Evolutionary conservation across 768 basidiomycete species (phyloP), one percentile per base, ranked within the genome.

Genomic region (Tulasnella calospora): DNA sequence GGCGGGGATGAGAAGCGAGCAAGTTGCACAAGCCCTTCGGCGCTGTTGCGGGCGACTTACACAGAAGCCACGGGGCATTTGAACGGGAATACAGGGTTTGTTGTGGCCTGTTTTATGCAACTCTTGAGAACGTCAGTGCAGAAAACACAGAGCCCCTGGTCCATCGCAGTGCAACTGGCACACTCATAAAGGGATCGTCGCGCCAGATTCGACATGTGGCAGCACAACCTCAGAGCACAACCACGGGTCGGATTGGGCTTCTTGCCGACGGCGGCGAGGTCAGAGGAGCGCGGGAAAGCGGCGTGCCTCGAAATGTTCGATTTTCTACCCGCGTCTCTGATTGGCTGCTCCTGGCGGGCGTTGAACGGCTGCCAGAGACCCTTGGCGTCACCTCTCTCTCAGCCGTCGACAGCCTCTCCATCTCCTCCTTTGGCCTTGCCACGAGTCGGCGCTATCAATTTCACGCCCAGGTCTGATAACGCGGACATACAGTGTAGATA

Each of bases 61-160:
- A 72, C 71, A 72, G 71, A 72, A 72, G 71, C 71, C 71, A 72
- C 44, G 71, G 36, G 71, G 71, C 44, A 40, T 46, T 72, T 72
- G 71, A 72, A 72, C 71, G 71, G 71, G 38, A 40, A 40, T 72
- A 40, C 71, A 72, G 71, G 71, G 71, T 72, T 72, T 72, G 71
- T 72, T 72, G 71, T 72, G 71, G 71, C 41, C 36, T 72, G 27
- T 72, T 72, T 3, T 46, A 72, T 21, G 71, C 71, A 72, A 72
- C 38, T 40, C 71, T 72, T 46, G 71, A 23, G 36, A 72, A 40
- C 30, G 3, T 0, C 38, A 6, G 36, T 72, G 71, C 44, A 40
- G 36, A 40, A 27, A 27, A 40, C 71, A 72, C 33, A 72, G 71
- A 17, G 9, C 44, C 7, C 71, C 71, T n/a, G 38, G 38, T 1